Conservation (phyloP, 768 basidiomycete species). For the Trametes cubensis region DNA sequence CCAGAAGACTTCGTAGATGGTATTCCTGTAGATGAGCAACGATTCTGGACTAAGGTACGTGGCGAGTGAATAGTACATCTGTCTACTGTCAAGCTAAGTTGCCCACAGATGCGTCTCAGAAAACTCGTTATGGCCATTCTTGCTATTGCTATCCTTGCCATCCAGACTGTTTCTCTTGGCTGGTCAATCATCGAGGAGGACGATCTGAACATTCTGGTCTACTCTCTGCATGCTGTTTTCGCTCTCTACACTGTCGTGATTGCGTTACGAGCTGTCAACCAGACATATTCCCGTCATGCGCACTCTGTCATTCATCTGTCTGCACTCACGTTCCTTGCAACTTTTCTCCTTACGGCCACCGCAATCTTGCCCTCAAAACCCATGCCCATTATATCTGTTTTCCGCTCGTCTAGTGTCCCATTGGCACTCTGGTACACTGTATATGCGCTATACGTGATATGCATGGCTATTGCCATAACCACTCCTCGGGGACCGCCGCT, state of each 20-base stretch:
- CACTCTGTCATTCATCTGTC: slow-evolving; percentile 59
- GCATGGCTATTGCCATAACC: slow-evolving; percentile 45
- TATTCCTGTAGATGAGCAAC: slow-evolving; percentile 59
- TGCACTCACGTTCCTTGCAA: slow-evolving; percentile 52
- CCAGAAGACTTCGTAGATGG: slow-evolving; percentile 72
- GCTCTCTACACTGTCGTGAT: slow-evolving; percentile 63
- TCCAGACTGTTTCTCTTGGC: slow-evolving; percentile 59
- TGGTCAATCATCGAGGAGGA: slow-evolving; percentile 46
- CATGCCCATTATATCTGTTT: slow-evolving; percentile 34
- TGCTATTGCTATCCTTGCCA: slow-evolving; percentile 47
- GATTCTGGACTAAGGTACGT: slow-evolving; percentile 62
- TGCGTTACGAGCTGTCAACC: slow-evolving; percentile 51
- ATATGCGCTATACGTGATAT: slow-evolving; percentile 51
- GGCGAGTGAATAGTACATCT: not conserved
- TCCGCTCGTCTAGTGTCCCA: slow-evolving; percentile 28
- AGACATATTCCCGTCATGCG: slow-evolving; percentile 44
- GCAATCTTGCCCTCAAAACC: slow-evolving; percentile 59
- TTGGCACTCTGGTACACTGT: slow-evolving; percentile 53
- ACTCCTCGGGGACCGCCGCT: slow-evolving; percentile 76
- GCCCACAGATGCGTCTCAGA: slow-evolving; percentile 54
- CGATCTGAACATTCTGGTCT: slow-evolving; percentile 38
- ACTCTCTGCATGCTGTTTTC: slow-evolving; percentile 52
- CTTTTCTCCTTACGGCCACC: slow-evolving; percentile 45
- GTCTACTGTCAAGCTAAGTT: not conserved
- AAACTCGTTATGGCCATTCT: slow-evolving; percentile 56